phyloP scores from a whole-genome alignment of 179 eudicot species.

The Silene coronaria region DNA sequence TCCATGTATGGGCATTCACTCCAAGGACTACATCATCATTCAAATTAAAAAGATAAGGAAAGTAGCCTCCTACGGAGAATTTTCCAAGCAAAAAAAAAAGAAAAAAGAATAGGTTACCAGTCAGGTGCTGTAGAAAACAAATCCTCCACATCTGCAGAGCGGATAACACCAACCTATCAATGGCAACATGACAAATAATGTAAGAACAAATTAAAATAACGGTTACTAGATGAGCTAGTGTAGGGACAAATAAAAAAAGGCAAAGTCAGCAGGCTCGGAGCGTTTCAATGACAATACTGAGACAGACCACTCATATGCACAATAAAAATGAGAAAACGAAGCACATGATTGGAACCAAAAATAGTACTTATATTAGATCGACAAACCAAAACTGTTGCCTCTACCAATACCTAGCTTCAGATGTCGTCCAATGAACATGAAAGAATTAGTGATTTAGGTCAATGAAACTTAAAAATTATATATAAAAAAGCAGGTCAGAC shows the following conservation, averaged over 20 bases:
- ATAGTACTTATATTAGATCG: too few relatives aligned
- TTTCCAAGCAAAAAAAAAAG: not conserved
- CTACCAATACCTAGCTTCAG: not conserved
- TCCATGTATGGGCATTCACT: slow-evolving; percentile 62
- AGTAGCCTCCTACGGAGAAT: not conserved
- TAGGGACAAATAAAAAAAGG: not conserved
- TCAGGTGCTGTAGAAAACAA: slow-evolving; percentile 91
- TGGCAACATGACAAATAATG: not conserved
- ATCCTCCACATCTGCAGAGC: slow-evolving; percentile 59
- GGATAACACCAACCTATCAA: slow-evolving; percentile 66
- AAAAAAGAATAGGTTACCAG: slow-evolving; percentile 33
- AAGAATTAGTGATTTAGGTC: too few relatives aligned
- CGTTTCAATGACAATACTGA: too few relatives aligned
- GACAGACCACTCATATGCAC: too few relatives aligned
- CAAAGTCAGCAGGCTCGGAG: not conserved
- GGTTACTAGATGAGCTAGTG: not conserved
- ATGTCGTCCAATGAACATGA: not conserved
- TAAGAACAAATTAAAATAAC: too few relatives aligned
- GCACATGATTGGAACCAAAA: not conserved
- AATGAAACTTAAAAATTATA: too few relatives aligned
- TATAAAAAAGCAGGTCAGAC: too few relatives aligned
- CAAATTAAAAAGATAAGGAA: slow-evolving; percentile 10
- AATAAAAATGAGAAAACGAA: not conserved
- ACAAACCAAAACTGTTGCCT: not conserved
- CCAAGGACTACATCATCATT: slow-evolving; percentile 64